Percentiles rank a stretch among this genome's conserved stretches.
phyloP scores from a whole-genome alignment of 2,329 filamentous ascomycete genomes.

The Raffaelea arxii region DNA sequence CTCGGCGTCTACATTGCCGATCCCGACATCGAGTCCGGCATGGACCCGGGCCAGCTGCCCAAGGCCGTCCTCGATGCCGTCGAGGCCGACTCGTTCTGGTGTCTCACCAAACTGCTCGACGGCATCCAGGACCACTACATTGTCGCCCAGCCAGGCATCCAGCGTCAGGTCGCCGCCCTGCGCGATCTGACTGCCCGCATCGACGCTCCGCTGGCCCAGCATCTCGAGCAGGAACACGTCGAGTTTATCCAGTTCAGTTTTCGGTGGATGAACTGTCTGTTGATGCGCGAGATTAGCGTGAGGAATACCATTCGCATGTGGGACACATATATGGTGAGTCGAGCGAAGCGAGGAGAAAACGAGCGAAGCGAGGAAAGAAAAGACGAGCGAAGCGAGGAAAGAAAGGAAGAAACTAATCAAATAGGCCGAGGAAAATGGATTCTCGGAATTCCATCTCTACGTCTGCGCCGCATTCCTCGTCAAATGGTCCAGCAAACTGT shows the following conservation, averaged over 20 bases:
- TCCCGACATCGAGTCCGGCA: slow-evolving; percentile 79
- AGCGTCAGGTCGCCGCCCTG: slow-evolving; percentile 81
- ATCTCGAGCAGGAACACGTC: slow-evolving; percentile 81
- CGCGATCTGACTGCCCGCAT: slow-evolving; percentile 87
- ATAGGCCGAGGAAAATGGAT: slow-evolving; percentile 94
- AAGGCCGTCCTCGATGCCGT: slow-evolving; percentile 88
- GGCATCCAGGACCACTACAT: slow-evolving; percentile 99
- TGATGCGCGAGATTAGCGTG: slow-evolving; percentile 96
- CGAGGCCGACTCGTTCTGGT: slow-evolving; percentile 98
- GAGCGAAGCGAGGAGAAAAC: no score
- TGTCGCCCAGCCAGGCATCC: slow-evolving; percentile 92
- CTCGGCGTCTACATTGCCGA: slow-evolving; percentile 92
- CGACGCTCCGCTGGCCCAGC: slow-evolving; percentile 72
- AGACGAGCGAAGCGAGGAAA: no score
- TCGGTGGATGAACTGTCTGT: slow-evolving; percentile 97
- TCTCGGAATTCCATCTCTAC: slow-evolving; percentile 96
- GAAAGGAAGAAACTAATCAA: no score
- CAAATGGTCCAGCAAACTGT: slow-evolving; percentile 92
- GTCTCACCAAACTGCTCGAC: slow-evolving; percentile 92
- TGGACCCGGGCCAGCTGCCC: slow-evolving; percentile 93
- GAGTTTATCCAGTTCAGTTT: slow-evolving; percentile 99
- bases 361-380: no score
- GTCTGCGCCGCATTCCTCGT: slow-evolving; percentile 96
- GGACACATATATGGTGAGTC: slow-evolving; percentile 91
- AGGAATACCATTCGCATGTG: slow-evolving; percentile 98